Conservation (phyloP, 164 flowering plant genomes). For the Vitis cinerea region DNA sequence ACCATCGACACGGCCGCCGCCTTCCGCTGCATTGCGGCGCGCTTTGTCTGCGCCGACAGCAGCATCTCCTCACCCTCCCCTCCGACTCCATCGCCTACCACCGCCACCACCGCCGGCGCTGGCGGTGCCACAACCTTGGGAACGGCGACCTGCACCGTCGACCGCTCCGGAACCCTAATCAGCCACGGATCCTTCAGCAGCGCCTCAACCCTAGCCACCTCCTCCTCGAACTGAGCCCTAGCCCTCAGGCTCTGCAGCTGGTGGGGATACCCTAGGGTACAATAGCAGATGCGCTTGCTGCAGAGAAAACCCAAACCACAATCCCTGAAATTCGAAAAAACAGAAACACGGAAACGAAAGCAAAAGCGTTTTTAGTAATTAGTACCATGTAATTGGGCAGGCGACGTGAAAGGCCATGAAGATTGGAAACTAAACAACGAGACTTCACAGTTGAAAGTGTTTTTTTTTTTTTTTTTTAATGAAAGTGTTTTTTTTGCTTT, state of each 20-base stretch:
- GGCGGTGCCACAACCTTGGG: constrained; percentile 50
- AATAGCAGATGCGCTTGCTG: too few species aligned
- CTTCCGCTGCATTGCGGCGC: constrained; percentile 66
- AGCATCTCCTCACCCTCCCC: constrained; percentile 41
- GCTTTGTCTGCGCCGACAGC: constrained; percentile 65
- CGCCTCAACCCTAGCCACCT: constrained; percentile 50
- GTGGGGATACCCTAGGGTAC: constrained; percentile 57
- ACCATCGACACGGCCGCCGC: constrained; percentile 68
- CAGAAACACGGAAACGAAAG: constrained; percentile 13
- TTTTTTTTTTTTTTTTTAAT: too few species aligned
- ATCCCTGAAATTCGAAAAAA: neutral
- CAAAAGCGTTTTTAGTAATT: constrained; percentile 9
- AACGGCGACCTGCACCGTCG: constrained; percentile 76
- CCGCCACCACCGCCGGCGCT: constrained; percentile 29
- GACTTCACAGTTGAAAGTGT: too few species aligned
- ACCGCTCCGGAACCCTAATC: constrained; percentile 31
- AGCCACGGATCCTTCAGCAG: constrained; percentile 64
- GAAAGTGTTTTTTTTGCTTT: too few species aligned
- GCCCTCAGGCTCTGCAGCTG: constrained; percentile 38
- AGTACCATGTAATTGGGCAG: constrained; percentile 97
- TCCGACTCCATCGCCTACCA: constrained; percentile 11
- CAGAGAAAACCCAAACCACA: too few species aligned
- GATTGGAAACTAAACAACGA: constrained; percentile 2
- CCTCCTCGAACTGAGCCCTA: constrained; percentile 42
- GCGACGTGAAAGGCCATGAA: constrained; percentile 97